Base-by-base conservation (phyloP, 2,329 filamentous ascomycete genomes). In the Fusarium torulosum region DNA sequence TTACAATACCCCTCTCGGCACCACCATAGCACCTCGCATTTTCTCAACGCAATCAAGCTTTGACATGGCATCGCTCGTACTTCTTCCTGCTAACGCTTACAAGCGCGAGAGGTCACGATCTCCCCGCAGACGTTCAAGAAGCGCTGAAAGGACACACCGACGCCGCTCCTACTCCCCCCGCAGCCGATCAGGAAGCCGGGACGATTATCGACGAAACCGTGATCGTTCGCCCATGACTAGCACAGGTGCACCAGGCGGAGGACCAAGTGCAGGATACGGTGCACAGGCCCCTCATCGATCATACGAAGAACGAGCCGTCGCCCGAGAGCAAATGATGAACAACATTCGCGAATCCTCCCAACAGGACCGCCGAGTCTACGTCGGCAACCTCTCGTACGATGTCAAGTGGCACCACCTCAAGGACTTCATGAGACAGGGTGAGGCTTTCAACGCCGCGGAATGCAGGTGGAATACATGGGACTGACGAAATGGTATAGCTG, bases 361-460 rank as follows among this genome's bases (percentile, higher is more conserved):
- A 80, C 96, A 99, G 83, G 96, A 99, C 86, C 95, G 96, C 78
- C 94, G 96, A 72, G 96, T 99, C 88, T 99, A 99, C 80, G 96
- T 99, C 79, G 96, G 96, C 82, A 99, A 99, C 80, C 87, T 99
- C 74, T 96, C 94, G 49, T 99, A 99, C 85, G 96, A 99, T 86
- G 96, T 99, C 80, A 99, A 99, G 86, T 99, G 96, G 96, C 95
- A 98, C 85, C 96, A 98, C 78, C 89, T 99, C 68, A 99, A 99
- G 86, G 96, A 99, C 85, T 98, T 98, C 80, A 99, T 99, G 96
- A 92, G 96, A 88, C 93, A 97, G 89, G 95, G 96, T 98, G 86
- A 85, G 91, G 71, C 73, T 71, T 67, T 73, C 63, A 65, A 64
- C 62, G 66, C 68, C 67, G 68, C 61, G 56, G 68, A 70, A 62